phyloP scores from a whole-genome alignment of 2,329 filamentous ascomycete genomes.

The Parascedosporium putredinis region DNA sequence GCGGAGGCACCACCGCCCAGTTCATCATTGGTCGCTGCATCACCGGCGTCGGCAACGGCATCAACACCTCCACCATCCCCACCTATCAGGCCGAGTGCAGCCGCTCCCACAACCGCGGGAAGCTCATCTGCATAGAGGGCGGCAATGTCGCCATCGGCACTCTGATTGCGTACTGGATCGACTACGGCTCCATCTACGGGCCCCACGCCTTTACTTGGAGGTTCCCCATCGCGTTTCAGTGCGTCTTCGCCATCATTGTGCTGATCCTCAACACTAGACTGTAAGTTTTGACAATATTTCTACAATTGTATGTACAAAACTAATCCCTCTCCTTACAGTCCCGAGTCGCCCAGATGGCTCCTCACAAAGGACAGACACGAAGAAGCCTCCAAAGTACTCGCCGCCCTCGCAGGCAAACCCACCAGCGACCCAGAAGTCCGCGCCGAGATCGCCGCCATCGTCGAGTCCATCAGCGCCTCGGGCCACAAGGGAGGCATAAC shows the following conservation, averaged over 20 bases:
- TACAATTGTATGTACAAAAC: background rate
- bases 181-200: conserved; percentile 29
- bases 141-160: conserved; percentile 34
- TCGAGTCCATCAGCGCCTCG: conserved; percentile 20
- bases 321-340: no score
- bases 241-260: conserved; percentile 25
- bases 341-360: conserved; percentile 35
- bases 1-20: conserved; percentile 27
- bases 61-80: conserved; percentile 42
- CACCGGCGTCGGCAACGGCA: conserved; percentile 47
- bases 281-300: no score
- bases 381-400: conserved; percentile 23
- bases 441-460: background rate
- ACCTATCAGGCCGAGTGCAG: conserved; percentile 42
- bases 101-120: conserved; percentile 44
- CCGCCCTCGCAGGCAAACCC: conserved; percentile 18
- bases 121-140: conserved; percentile 42
- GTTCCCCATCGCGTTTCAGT: conserved; percentile 37
- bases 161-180: conserved; percentile 36
- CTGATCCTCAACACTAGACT: conserved; percentile 34
- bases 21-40: conserved; percentile 45
- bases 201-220: conserved; percentile 39
- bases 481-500: conserved; percentile 27
- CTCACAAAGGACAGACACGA: conserved; percentile 37
- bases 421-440: background rate